A percentile compares a stretch with the other conserved stretches of the same genome.
Conservation (phyloP, 176 grass and related monocot species). For the Microstegium vimineum region DNA sequence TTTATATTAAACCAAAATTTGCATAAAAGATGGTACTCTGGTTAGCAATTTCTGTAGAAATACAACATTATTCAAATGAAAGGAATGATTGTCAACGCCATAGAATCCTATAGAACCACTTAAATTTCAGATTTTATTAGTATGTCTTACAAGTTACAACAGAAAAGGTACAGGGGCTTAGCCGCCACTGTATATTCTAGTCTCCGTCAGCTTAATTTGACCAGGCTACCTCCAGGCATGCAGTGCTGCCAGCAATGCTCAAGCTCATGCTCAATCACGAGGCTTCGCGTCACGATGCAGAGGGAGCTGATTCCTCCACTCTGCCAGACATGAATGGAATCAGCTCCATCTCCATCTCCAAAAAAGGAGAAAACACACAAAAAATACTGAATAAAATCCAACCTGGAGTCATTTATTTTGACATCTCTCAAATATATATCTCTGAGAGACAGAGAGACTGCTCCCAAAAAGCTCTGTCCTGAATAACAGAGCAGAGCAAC, state of each 20-base stretch:
- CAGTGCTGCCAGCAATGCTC: neutral
- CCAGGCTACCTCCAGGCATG: neutral
- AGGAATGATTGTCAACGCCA: neutral
- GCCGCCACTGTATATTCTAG: neutral
- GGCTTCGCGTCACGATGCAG: neutral
- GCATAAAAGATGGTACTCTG: neutral
- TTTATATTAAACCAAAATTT: neutral
- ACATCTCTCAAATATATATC: no score
- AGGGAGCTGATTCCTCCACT: neutral
- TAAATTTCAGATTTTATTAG: neutral
- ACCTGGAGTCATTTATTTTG: no score
- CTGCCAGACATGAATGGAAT: neutral
- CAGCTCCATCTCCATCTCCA: no score
- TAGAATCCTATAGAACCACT: neutral
- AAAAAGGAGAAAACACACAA: no score
- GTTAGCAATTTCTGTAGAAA: neutral
- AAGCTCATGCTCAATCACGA: neutral
- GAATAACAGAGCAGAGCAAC: no score
- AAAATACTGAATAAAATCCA: no score
- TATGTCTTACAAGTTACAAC: neutral
- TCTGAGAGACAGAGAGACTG: no score
- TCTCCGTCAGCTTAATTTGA: neutral
- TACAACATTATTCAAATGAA: neutral
- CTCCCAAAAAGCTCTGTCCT: no score
- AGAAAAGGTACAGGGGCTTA: neutral